Evolutionary conservation across 345 rosid genomes (phyloP).

Genomic region (Firmiana major): DNA sequence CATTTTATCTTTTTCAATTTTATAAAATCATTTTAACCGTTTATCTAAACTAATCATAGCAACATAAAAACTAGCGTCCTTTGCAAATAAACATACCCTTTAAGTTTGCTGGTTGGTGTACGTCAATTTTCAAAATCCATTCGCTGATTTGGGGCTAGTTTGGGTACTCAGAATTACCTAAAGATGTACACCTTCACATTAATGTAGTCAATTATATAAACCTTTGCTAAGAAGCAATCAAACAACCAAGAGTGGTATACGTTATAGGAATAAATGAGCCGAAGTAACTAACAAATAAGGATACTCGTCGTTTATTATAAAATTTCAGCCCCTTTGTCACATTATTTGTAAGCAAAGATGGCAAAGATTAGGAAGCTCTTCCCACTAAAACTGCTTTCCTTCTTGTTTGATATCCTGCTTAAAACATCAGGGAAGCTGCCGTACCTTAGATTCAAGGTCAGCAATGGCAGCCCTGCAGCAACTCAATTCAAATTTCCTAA

Average conservation of each 20-base stretch:
- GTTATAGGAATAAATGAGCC: neutral
- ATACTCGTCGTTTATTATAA: neutral
- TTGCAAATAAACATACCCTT: no score
- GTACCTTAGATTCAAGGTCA: neutral
- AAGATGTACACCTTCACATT: neutral
- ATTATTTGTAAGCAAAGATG: neutral
- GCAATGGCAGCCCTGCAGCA: neutral
- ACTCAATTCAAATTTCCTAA: slow-evolving; percentile 10
- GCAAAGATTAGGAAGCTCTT: slow-evolving; percentile 15
- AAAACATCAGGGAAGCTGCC: slow-evolving; percentile 6
- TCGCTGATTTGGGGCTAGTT: neutral
- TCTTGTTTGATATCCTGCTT: slow-evolving; percentile 8
- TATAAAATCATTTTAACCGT: no score
- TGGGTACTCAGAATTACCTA: neutral
- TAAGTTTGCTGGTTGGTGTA: neutral
- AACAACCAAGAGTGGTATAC: neutral
- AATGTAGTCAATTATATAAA: neutral
- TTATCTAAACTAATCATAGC: no score
- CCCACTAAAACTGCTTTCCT: neutral
- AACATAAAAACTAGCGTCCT: no score
- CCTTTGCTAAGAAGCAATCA: neutral
- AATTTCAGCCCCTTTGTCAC: neutral
- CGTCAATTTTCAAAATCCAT: neutral
- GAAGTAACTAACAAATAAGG: neutral
- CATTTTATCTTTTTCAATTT: no score